These are phyloP conservation scores for Petunia hybrid DNA, from an alignment of 305 asterid species.

Conservation along the genomic window DNA sequence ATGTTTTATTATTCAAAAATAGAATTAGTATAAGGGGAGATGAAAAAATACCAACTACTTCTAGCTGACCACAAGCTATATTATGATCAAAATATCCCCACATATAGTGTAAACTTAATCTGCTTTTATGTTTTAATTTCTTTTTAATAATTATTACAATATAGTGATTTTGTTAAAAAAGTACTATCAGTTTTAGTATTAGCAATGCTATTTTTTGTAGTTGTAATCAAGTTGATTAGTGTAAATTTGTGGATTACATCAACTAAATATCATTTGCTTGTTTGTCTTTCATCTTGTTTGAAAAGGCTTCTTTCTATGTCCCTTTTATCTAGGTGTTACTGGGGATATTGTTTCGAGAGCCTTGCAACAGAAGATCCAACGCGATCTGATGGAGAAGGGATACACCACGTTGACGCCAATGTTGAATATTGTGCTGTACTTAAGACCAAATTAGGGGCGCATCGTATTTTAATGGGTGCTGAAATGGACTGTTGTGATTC, in stretches of 20 bases:
- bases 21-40: neutral
- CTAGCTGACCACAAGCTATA: neutral
- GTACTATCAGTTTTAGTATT: neutral
- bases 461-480: conserved; percentile 96
- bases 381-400: conserved; percentile 72
- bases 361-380: conserved; percentile 97
- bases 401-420: conserved; percentile 91
- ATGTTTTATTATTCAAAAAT: neutral
- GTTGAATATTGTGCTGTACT: conserved; percentile 84
- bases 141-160: neutral
- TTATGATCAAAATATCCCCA: conserved; percentile 1
- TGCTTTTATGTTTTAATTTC: neutral
- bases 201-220: neutral
- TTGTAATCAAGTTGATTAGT: neutral
- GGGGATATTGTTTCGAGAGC: conserved; percentile 95
- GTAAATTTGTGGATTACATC: neutral
- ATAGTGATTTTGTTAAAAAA: neutral
- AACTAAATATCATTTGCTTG: conserved; percentile 22
- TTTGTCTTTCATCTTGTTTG: neutral
- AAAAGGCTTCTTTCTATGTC: conserved; percentile 32
- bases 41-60: conserved; percentile 19
- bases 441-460: conserved; percentile 97
- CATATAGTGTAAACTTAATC: neutral
- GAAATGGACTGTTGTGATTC: conserved; percentile 99
- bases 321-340: conserved; percentile 67